These are phyloP conservation scores for Puccinia novopanici DNA, from an alignment of 1,284 basidiomycete species.

Conservation along the genomic window DNA sequence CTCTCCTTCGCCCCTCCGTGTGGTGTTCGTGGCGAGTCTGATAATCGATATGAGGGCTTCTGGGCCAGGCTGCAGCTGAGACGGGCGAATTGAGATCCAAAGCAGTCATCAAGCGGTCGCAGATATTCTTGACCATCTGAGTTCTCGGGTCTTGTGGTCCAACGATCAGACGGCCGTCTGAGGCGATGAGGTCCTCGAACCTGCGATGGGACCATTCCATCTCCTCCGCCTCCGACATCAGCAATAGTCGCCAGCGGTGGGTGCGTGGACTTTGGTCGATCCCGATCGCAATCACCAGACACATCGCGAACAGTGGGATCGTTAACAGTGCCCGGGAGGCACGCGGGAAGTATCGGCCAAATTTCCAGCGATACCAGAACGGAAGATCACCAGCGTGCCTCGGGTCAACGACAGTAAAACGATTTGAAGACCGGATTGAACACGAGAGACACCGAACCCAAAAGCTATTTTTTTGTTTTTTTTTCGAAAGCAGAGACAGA, in stretches of 20 bases:
- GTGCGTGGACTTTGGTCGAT: constrained; percentile 63
- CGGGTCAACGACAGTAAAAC: constrained; percentile 61
- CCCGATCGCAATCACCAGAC: constrained; percentile 63
- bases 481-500: no score
- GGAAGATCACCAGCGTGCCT: constrained; percentile 62
- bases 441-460: constrained; percentile 50
- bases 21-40: background rate
- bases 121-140: constrained; percentile 34
- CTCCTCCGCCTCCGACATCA: constrained; percentile 64
- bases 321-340: constrained; percentile 38
- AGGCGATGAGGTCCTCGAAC: constrained; percentile 55
- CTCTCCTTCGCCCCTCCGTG: constrained; percentile 1
- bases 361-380: constrained; percentile 61
- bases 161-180: background rate
- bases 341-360: constrained; percentile 30
- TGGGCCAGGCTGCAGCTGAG: constrained; percentile 44
- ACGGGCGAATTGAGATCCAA: constrained; percentile 42
- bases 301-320: constrained; percentile 60
- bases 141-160: constrained; percentile 23
- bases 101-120: constrained; percentile 41
- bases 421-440: constrained; percentile 58
- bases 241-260: constrained; percentile 63
- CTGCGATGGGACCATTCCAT: constrained; percentile 62
- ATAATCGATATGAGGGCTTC: background rate
- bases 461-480: constrained; percentile 26